phyloP scores from a whole-genome alignment of 2,329 filamentous ascomycete species.

The Elsinoe ampelina region DNA sequence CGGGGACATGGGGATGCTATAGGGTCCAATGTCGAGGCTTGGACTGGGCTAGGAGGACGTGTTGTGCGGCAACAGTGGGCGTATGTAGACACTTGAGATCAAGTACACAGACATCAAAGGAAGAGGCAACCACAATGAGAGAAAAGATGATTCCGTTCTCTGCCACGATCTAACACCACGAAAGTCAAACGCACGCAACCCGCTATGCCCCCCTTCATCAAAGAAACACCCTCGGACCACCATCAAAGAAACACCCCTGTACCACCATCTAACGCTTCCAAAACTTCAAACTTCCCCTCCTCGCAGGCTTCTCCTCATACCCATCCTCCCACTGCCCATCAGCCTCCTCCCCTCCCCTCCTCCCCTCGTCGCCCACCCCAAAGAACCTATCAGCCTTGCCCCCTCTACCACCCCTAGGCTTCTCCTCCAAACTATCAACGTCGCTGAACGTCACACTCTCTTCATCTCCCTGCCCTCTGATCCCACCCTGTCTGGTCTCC shows the following conservation, averaged over 20 bases:
- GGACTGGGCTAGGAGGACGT: too few species aligned
- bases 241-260: background rate
- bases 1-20: too few species aligned
- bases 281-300: slow-evolving; percentile 10
- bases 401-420: background rate
- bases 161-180: too few species aligned
- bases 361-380: slow-evolving; percentile 17
- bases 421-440: background rate
- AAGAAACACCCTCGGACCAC: background rate
- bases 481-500: background rate
- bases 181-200: too few species aligned
- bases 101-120: too few species aligned
- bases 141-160: too few species aligned
- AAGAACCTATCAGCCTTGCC: slow-evolving; percentile 28
- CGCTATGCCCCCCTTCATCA: too few species aligned
- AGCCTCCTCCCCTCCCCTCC: background rate
- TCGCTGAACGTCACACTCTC: background rate
- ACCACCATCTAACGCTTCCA: background rate
- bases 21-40: too few species aligned
- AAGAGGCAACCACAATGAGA: too few species aligned
- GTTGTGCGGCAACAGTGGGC: too few species aligned
- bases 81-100: too few species aligned
- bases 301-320: slow-evolving; percentile 6
- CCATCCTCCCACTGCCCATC: background rate
- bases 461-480: background rate